A percentile compares a stretch with the other conserved stretches of the same genome.
phyloP scores from a whole-genome alignment of 306 rosid species.

The Trifolium subterraneum region DNA sequence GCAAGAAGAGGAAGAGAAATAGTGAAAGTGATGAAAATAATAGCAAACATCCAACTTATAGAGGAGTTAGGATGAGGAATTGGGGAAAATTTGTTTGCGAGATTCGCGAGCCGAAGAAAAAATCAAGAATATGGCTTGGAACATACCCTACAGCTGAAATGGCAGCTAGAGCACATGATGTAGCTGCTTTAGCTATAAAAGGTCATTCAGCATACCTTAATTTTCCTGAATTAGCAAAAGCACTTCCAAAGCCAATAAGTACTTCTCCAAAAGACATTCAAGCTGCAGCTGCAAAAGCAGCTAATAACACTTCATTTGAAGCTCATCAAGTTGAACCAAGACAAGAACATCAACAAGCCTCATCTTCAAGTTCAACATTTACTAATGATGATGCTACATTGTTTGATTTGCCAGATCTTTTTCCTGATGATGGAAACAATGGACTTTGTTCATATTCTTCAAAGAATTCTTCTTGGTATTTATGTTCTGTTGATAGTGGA shows the following conservation, averaged over 20 bases:
- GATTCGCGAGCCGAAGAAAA: conserved; percentile 88
- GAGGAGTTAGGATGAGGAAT: conserved; percentile 81
- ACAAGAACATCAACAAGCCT: conserved; percentile 21
- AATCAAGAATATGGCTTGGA: conserved; percentile 93
- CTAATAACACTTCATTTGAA: conserved; percentile 49
- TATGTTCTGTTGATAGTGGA: conserved; percentile 64
- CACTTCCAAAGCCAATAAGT: conserved; percentile 71
- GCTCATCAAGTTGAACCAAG: conserved; percentile 25
- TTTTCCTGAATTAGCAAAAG: conserved; percentile 67
- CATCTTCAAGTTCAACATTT: conserved; percentile 43
- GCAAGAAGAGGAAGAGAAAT: conserved; percentile 52
- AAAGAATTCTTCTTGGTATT: conserved; percentile 59
- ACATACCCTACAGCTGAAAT: conserved; percentile 83
- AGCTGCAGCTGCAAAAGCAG: conserved; percentile 83
- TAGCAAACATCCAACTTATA: conserved; percentile 58
- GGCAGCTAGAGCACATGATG: conserved; percentile 98
- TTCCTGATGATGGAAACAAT: conserved; percentile 50
- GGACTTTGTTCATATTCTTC: conserved; percentile 48
- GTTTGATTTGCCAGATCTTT: conserved; percentile 91
- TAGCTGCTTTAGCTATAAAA: conserved; percentile 83
- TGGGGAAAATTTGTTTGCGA: conserved; percentile 98
- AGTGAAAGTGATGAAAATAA: conserved; percentile 17
- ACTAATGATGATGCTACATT: conserved; percentile 63
- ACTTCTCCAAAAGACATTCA: conserved; percentile 84
- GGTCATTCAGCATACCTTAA: conserved; percentile 80